Percentiles rank a stretch among this genome's conserved stretches.
These are phyloP conservation scores for Apiotrichum veenhuisii DNA, from an alignment of 1,284 basidiomycete species.

Conservation along the genomic window DNA sequence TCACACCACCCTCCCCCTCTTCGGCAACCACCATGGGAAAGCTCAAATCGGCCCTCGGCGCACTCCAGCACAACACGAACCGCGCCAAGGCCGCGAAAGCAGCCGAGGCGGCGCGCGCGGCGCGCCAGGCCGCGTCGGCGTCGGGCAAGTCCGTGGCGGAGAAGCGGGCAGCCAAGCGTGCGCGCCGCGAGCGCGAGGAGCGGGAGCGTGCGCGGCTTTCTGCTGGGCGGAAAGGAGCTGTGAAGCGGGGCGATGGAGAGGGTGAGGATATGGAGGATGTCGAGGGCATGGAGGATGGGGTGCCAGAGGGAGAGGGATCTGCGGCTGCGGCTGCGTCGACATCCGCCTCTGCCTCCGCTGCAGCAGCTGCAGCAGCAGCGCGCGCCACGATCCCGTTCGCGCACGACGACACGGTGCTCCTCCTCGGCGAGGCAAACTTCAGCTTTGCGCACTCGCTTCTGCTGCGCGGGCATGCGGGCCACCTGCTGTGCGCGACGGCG, in stretches of 20 bases:
- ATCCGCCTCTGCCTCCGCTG: background rate
- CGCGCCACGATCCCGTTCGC: constrained; percentile 61
- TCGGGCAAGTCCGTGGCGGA: constrained; percentile 11
- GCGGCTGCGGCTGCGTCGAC: background rate
- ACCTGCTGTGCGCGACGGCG: constrained; percentile 77
- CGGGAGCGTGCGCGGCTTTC: background rate
- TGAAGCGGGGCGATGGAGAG: background rate
- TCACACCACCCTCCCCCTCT: background rate
- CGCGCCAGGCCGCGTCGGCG: constrained; percentile 16
- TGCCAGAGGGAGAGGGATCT: background rate
- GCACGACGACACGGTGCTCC: constrained; percentile 70
- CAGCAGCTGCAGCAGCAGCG: background rate
- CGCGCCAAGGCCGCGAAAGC: constrained; percentile 13
- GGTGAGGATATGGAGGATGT: constrained; percentile 1
- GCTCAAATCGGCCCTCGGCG: constrained; percentile 31
- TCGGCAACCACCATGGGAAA: constrained; percentile 17
- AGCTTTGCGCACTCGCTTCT: constrained; percentile 77
- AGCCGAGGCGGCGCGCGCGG: constrained; percentile 1
- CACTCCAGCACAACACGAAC: constrained; percentile 23
- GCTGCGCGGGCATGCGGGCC: constrained; percentile 59
- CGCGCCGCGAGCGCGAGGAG: constrained; percentile 7
- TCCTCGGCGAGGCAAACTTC: constrained; percentile 94
- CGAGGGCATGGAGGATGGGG: background rate
- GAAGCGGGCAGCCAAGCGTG: constrained; percentile 29
- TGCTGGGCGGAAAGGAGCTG: background rate